These are phyloP conservation scores for Parsonsia alboflavescens DNA, from an alignment of 257 asterid species.

Conservation along the genomic window DNA sequence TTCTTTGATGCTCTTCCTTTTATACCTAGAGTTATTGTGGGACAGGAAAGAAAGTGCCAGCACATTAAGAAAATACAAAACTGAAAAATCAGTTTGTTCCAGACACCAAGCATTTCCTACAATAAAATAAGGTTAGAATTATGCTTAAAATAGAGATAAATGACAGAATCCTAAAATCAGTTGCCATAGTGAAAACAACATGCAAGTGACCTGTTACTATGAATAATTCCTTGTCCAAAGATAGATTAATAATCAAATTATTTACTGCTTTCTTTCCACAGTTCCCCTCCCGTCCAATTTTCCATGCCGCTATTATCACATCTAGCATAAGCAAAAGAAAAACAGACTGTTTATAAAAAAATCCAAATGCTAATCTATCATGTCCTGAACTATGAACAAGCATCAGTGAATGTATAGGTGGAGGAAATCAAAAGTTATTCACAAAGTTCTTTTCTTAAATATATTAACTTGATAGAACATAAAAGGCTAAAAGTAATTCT, in stretches of 20 bases:
- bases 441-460: background rate
- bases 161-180: background rate
- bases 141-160: background rate
- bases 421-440: background rate
- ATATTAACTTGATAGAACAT: background rate
- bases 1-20: slow-evolving; percentile 68
- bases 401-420: background rate
- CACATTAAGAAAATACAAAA: background rate
- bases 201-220: background rate
- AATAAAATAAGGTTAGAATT: background rate
- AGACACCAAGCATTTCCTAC: background rate
- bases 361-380: background rate
- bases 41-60: slow-evolving; percentile 1
- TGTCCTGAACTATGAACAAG: background rate
- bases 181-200: background rate
- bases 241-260: background rate
- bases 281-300: background rate
- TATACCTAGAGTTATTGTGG: slow-evolving; percentile 48
- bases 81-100: background rate
- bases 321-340: background rate
- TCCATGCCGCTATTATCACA: background rate
- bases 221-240: background rate
- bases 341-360: background rate
- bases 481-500: background rate
- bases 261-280: background rate